Evolutionary conservation across 1,284 basidiomycete genomes (phyloP), one percentile per base, ranked within the genome.

Genomic region (Moesziomyces parantarcticus): DNA sequence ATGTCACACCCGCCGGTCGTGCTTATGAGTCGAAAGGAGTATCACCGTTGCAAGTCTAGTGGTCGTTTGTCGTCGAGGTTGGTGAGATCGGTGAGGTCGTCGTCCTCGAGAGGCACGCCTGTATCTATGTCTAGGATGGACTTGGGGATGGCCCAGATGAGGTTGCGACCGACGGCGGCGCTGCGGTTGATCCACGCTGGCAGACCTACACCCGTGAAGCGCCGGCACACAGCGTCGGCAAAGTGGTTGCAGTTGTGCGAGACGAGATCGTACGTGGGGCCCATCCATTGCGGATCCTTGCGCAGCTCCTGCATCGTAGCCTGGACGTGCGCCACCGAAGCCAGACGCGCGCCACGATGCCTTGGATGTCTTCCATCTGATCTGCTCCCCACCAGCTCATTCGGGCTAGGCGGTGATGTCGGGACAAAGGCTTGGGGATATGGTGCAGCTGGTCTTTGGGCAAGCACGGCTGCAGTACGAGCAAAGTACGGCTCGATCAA

Each of bases 171-270:
- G 18, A 60, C n/a, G n/a, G 20, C 18, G 9, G 50, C 56, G 42
- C 21, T 50, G n/a, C 75, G 55, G 47, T 77, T 83, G 53, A 83
- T 61, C 78, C 76, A 83, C 1, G 34, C 26, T 0, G 81, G 81
- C 7, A 78, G 63, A 16, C 48, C 21, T 5, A 64, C 43, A 4
- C 81, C 81, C 0, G 79, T 81, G 23, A 83, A 46, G 0, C 67
- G 40, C 26, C 54, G 65, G 29, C 74, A 66, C 21, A 82, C 71
- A 40, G 76, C 73, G 47, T 75, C 67, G 32, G 81, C 76, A 55
- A 83, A 82, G 18, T 67, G 57, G 43, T 83, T 83, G 65, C 81
- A 82, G 47, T 83, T 83, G 50, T 42, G 58, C 14, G 57, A 32
- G n/a, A 66, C 49, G 36, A 66, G 44, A 25, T 67, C 58, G 58